Evolutionary conservation across 2,329 filamentous ascomycete genomes (phyloP).

Genomic region (Penicillium hesseltinei): DNA sequence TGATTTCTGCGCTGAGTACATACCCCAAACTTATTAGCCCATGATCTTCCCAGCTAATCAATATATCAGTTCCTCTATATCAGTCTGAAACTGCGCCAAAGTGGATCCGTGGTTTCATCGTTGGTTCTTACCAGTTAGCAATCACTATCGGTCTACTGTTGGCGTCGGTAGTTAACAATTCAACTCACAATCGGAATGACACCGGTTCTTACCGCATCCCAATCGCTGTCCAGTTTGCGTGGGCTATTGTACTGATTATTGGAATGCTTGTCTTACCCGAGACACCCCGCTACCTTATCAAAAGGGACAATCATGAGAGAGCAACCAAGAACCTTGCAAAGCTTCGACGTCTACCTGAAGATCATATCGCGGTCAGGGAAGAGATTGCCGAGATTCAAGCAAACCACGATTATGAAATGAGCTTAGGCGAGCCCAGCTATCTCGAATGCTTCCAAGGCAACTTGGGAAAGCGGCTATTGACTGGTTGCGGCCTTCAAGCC

Average conservation of each 20-base stretch:
- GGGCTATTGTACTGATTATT: constrained; percentile 69
- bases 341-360: constrained; percentile 65
- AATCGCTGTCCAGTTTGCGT: constrained; percentile 74
- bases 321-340: constrained; percentile 62
- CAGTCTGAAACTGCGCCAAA: constrained; percentile 75
- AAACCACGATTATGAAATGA: constrained; percentile 76
- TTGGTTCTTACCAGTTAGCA: constrained; percentile 76
- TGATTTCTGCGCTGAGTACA: constrained; percentile 59
- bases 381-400: constrained; percentile 82
- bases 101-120: constrained; percentile 73
- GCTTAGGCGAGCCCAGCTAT: constrained; percentile 38
- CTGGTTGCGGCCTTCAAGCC: constrained; percentile 41
- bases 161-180: constrained; percentile 71
- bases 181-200: constrained; percentile 60
- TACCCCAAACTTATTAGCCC: not conserved
- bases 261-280: constrained; percentile 77
- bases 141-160: constrained; percentile 75
- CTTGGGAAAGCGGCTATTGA: constrained; percentile 40
- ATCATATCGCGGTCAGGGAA: constrained; percentile 65
- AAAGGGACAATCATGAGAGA: constrained; percentile 64
- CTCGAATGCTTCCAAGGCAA: constrained; percentile 37
- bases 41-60: not conserved
- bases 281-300: constrained; percentile 80
- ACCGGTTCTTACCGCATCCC: constrained; percentile 73
- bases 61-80: constrained; percentile 54